Evolutionary conservation across 495 filamentous ascomycete species (phyloP), one percentile per base, ranked within the genome.

Genomic region (Margaritispora aquatica): DNA sequence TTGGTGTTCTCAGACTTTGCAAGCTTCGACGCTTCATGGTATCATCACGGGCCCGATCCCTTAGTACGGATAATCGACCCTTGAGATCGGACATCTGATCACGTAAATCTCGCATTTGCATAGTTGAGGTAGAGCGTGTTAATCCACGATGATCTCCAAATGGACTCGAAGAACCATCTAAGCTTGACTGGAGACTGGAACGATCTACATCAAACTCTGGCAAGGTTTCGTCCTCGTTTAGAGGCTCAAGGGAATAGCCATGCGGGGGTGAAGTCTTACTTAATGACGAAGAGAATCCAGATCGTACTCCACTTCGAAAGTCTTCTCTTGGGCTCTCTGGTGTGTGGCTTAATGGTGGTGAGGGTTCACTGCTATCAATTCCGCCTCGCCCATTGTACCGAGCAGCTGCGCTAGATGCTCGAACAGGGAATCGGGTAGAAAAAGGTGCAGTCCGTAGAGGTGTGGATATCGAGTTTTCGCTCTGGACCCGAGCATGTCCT

Each of bases 41-140:
- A 64, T 97, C 94, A 60, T 88, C 88, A 51, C 88, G 83, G 4
- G 88, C 87, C 68, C 92, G 88, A 63, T 92, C 83, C 59, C 92
- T 85, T 29, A 98, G 73, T 11, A 78, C 87, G 2, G 92, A 96
- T 21, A 98, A 89, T 63, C 91, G 89, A 52, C 93, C 94, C 65
- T 93, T 91, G 23, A 98, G 75, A 62, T 92, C 92, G 63, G 92
- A 86, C 88, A 97, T 94, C 74, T 98, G 92, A 62, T 92, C 88
- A 54, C 89, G 88, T 17, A 97, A 77, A 67, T 90, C 88, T 23
- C 88, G 82, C 72, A 96, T 90, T 65, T 92, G 88, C 24, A 81
- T 75, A 29, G 84, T 81, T 17, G 83, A 84, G 24, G 74, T 70
- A 17, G 84, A 80, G 56, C 81, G 69, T 51, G 70, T 75, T 1